phyloP scores from a whole-genome alignment of 371 early-diverging fungal genomes.

The Cokeromyces recurvatus region DNA sequence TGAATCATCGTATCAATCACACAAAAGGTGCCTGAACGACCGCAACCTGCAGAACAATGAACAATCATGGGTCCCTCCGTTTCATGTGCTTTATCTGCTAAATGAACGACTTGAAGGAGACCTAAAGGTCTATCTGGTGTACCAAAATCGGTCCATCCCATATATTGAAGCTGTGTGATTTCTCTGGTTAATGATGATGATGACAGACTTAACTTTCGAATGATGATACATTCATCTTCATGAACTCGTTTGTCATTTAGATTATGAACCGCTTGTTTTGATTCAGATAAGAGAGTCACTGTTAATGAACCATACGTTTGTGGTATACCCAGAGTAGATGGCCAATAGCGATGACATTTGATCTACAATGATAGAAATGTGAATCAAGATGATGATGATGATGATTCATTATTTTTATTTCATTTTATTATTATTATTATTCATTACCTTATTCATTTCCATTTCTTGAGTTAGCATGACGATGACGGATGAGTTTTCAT shows the following conservation, averaged over 20 bases:
- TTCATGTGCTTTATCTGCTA: slow-evolving; percentile 43
- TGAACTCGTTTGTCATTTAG: slow-evolving; percentile 17
- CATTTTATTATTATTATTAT: neutral
- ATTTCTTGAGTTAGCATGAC: slow-evolving; percentile 84
- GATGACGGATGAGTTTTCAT: slow-evolving; percentile 62
- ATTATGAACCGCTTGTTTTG: slow-evolving; percentile 13
- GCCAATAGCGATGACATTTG: slow-evolving; percentile 72
- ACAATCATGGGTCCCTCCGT: slow-evolving; percentile 68
- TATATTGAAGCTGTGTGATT: slow-evolving; percentile 72
- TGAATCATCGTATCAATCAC: slow-evolving; percentile 65
- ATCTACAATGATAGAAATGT: slow-evolving; percentile 12
- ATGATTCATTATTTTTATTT: neutral
- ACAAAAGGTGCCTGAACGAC: slow-evolving; percentile 91
- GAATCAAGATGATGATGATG: no score
- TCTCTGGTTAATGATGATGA: neutral
- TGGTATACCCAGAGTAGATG: slow-evolving; percentile 23
- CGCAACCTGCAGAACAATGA: slow-evolving; percentile 96
- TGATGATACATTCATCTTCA: slow-evolving; percentile 15
- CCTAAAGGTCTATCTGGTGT: slow-evolving; percentile 54
- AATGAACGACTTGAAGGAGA: slow-evolving; percentile 49
- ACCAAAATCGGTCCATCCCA: slow-evolving; percentile 83
- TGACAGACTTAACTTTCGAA: slow-evolving; percentile 5
- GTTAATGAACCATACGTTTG: slow-evolving; percentile 24
- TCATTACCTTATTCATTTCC: slow-evolving; percentile 64
- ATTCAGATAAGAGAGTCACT: slow-evolving; percentile 20